Evolutionary conservation across 108 stramenopile genomes (phyloP).

Genomic region (Bacterosira constricta): DNA sequence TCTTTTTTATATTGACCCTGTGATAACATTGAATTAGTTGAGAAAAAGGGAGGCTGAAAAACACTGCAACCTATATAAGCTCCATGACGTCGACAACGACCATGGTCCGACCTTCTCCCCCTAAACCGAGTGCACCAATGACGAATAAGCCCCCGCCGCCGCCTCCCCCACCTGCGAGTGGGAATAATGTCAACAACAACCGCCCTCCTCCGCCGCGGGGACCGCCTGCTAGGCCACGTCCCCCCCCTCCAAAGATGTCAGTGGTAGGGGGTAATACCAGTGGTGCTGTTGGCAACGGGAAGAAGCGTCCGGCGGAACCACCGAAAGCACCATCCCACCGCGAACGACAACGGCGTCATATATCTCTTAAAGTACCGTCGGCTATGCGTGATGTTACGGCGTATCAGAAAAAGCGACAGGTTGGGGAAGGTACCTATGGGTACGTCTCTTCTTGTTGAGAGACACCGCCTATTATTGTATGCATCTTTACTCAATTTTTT

Average conservation of each 20-base stretch:
- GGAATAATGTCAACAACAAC: slow-evolving; percentile 8
- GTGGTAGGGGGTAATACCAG: neutral
- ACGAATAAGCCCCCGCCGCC: slow-evolving; percentile 16
- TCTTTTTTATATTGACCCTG: neutral
- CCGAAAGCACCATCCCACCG: slow-evolving; percentile 7
- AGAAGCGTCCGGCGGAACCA: slow-evolving; percentile 10
- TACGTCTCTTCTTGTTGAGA: slow-evolving; percentile 39
- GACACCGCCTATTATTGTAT: neutral
- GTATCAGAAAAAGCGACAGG: slow-evolving; percentile 76
- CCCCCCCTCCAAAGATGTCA: no score
- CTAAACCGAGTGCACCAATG: slow-evolving; percentile 5
- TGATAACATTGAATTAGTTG: neutral
- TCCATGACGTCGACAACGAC: slow-evolving; percentile 1
- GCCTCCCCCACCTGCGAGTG: neutral
- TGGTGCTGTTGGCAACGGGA: neutral
- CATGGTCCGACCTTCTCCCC: slow-evolving; percentile 23
- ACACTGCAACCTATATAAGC: neutral
- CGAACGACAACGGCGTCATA: slow-evolving; percentile 11
- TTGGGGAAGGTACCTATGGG: slow-evolving; percentile 87
- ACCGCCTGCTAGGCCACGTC: slow-evolving; percentile 8
- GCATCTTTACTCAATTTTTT: slow-evolving; percentile 1
- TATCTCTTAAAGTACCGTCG: slow-evolving; percentile 67
- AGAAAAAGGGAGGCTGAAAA: neutral
- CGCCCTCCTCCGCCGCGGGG: slow-evolving; percentile 28
- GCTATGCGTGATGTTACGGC: slow-evolving; percentile 82